phyloP scores from a whole-genome alignment of 225 moss, liverwort and hornwort genomes.

The Pseudisothecium myosuroides region DNA sequence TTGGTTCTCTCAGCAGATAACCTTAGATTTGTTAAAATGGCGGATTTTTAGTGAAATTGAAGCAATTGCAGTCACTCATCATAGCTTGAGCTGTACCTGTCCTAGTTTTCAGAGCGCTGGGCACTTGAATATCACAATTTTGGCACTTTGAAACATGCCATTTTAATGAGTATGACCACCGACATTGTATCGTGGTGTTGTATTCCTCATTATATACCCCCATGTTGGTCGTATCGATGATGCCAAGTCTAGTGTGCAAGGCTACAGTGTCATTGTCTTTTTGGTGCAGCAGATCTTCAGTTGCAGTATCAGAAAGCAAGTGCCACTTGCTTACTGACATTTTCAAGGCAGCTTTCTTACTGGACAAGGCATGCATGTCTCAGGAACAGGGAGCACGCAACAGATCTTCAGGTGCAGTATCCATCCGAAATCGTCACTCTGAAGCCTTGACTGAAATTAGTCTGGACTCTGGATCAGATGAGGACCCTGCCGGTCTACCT shows the following conservation, averaged over 20 bases:
- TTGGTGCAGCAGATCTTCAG: not conserved
- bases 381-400: slow-evolving; percentile 41
- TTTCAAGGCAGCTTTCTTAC: not conserved
- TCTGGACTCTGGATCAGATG: slow-evolving; percentile 1
- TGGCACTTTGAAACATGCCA: not conserved
- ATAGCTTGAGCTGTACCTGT: not conserved
- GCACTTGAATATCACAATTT: not conserved
- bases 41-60: not conserved
- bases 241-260: not conserved
- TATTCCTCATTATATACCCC: not conserved
- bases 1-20: not conserved
- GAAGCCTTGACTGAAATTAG: slow-evolving; percentile 3
- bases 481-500: not conserved
- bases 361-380: not conserved
- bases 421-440: not conserved
- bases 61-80: not conserved
- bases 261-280: not conserved
- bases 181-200: not conserved
- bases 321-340: not conserved
- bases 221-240: not conserved
- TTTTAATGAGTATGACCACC: not conserved
- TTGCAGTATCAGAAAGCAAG: not conserved
- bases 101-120: not conserved
- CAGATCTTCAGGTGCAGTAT: slow-evolving; percentile 4
- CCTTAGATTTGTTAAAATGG: not conserved